Base-by-base conservation (phyloP, 1,284 basidiomycete genomes). In the Filobasidium uniguttulatum region DNA sequence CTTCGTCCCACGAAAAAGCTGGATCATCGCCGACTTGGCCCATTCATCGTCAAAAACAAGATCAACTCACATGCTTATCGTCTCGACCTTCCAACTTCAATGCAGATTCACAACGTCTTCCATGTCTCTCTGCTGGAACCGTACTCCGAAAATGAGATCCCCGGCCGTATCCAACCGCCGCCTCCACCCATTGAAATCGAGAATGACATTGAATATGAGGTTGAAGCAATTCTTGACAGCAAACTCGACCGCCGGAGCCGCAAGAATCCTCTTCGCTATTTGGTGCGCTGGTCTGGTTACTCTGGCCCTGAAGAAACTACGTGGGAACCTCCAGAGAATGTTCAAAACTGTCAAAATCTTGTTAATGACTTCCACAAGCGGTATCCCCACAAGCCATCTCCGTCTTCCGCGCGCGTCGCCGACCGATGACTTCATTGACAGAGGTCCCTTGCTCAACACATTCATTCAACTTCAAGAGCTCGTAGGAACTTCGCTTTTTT, bases 61-160 rank as follows among this genome's bases (percentile, higher is more conserved):
- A 26, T 43, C 9, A 26, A 15, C n/a, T n/a, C 23, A 4, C 40
- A 28, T 14, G 26, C 40, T 15, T 43, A 43, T 20, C 40, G 40
- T 3, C 9, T 43, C n/a, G 4, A 43, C 15, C 19, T 43, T 8
- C 40, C 40, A 7, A 3, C 3, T 17, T 8, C 56, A 7, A 48
- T 63, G 55, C 52, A 57, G 47, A 59, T 72, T 3, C 71, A 75
- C 52, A 65, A 67, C 6, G 69, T 75, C 9, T 75, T 75, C 60
- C 64, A 74, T 54, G 60, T 68, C 25, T 69, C 65, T 1, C 63
- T 69, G 15, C 64, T 74, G 2, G 61, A 71, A 56, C 70, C 70
- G 23, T 57, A 49, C 23, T 20, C 45, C 31, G 56, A 55, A 57
- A 64, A 58, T 22, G 36, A 20, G 3, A 38, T 57, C 43, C 50